Conservation (phyloP, 2,329 filamentous ascomycete species). For the Trichoderma sp. region DNA sequence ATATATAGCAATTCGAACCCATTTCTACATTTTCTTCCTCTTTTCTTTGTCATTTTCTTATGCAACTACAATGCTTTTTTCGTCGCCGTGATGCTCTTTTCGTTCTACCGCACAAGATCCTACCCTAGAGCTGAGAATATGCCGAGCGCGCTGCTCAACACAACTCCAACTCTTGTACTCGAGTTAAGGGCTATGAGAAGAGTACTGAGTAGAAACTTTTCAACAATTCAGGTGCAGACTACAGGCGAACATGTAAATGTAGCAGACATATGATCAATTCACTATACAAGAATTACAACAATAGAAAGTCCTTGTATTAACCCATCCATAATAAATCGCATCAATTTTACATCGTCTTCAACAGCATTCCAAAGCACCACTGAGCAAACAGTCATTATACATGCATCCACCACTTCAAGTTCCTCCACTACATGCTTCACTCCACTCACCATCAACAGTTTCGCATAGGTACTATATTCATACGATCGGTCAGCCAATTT, state of each 20-base stretch:
- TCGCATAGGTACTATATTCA: background rate
- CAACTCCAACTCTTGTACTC: background rate
- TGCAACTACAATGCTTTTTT: background rate
- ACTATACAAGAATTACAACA: background rate
- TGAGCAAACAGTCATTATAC: background rate
- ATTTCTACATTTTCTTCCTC: background rate
- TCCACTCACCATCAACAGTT: background rate
- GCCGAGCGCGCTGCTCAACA: background rate
- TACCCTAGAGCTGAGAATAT: background rate
- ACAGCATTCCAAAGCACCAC: background rate
- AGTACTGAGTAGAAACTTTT: background rate
- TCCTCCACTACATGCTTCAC: background rate
- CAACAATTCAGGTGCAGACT: background rate
- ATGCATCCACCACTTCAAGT: background rate
- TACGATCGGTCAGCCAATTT: background rate
- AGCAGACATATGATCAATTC: background rate
- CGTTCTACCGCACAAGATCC: background rate
- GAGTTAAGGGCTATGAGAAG: background rate
- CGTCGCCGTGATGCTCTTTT: background rate
- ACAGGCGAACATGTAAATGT: background rate
- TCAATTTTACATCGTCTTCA: background rate
- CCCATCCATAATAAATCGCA: background rate
- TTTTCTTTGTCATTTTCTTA: background rate
- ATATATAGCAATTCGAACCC: background rate
- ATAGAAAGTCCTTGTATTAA: background rate